Base-by-base conservation (phyloP, 768 basidiomycete genomes). In the Kwoniella europaea region DNA sequence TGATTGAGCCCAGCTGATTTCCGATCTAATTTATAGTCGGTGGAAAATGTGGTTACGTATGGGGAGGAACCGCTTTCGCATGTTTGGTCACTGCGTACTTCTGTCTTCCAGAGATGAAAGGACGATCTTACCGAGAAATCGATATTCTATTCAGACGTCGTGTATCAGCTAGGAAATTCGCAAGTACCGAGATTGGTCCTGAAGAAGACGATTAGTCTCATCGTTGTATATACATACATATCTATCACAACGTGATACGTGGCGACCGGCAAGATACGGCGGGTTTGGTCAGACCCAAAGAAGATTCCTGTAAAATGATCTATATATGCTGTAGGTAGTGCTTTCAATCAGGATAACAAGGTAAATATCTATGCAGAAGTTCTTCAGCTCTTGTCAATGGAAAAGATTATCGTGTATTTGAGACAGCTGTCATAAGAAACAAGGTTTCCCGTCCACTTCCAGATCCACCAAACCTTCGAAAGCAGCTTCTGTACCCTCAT, bases 101-200 rank as follows among this genome's bases (percentile, higher is more conserved):
- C 73, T 65, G 74, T 42, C 71, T 84, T 1, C 83, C 82, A 7
- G 81, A 82, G 72, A 72, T 74, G 65, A 82, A 79, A 69, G 81
- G 76, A 20, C 67, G 82, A 63, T 78, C 80, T 2, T 83, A 81
- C 75, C 73, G 79, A 54, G 81, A 84, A 67, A 69, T 83, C 53
- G 83, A 84, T 69, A 82, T 83, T 59, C n/a, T 84, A 57, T 84
- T 83, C 75, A 73, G 73, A 63, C 73, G 77, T n/a, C 67, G 67
- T 24, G 59, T 82, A 10, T 53, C 76, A 3, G 81, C 83, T 4
- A 67, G 83, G n/a, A 63, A 79, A 44, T 84, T 81, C 64, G 50
- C 43, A 10, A 65, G 41, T 67, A 79, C 79, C 4, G 65, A 73
- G 16, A 76, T 84, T 63, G 66, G 69, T 10, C 43, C 74, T 1